Conservation (phyloP, 2,329 filamentous ascomycete genomes). For the Cladosporium sp. region DNA sequence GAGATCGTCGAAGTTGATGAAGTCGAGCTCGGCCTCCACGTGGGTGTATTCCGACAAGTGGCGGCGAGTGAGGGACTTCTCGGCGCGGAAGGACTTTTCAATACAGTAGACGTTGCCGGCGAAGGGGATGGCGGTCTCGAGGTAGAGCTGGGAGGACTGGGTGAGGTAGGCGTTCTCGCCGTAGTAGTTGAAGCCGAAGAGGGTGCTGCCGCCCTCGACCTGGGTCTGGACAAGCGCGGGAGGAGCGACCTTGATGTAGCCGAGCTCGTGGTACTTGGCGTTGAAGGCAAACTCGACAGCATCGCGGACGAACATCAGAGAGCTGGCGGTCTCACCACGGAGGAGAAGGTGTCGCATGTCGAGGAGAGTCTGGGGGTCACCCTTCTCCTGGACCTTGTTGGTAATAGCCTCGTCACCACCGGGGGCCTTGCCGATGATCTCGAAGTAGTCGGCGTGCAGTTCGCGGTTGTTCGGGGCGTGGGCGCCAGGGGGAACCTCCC, state of each 20-base stretch:
- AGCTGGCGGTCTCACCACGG: slow-evolving; percentile 75
- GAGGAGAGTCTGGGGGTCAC: slow-evolving; percentile 66
- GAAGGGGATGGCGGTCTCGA: slow-evolving; percentile 86
- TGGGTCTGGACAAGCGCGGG: slow-evolving; percentile 92
- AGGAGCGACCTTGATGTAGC: slow-evolving; percentile 76
- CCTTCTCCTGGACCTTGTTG: slow-evolving; percentile 66
- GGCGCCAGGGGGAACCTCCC: slow-evolving; percentile 68
- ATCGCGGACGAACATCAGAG: slow-evolving; percentile 80
- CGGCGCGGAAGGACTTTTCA: slow-evolving; percentile 96
- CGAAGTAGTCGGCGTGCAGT: slow-evolving; percentile 84
- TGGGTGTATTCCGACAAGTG: slow-evolving; percentile 96
- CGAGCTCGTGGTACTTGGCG: slow-evolving; percentile 67
- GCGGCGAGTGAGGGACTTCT: slow-evolving; percentile 89
- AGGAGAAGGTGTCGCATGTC: slow-evolving; percentile 80
- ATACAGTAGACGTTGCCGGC: slow-evolving; percentile 96
- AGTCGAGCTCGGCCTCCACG: slow-evolving; percentile 93
- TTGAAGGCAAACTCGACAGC: slow-evolving; percentile 76
- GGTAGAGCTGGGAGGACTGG: slow-evolving; percentile 93
- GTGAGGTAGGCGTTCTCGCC: slow-evolving; percentile 87
- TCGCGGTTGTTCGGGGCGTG: slow-evolving; percentile 80
- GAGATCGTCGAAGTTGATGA: slow-evolving; percentile 86
- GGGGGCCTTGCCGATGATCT: slow-evolving; percentile 67
- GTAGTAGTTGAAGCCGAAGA: slow-evolving; percentile 88
- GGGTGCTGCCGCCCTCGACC: slow-evolving; percentile 84
- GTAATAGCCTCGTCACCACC: slow-evolving; percentile 87